phyloP scores from a whole-genome alignment of 352 stramenopile species.

The Globisporangium canariense region DNA sequence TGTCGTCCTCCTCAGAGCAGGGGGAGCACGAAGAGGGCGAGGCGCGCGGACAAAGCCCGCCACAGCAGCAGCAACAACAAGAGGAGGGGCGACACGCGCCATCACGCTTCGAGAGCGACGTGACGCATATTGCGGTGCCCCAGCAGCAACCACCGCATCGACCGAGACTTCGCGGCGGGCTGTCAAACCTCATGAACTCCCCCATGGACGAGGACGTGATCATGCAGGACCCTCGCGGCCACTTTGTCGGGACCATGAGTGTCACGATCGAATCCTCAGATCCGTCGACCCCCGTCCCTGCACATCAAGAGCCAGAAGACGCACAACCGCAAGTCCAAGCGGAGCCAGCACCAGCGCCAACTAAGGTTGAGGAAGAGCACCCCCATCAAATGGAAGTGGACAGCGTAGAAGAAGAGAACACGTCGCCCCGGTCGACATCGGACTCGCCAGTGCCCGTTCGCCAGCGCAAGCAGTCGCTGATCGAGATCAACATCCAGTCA shows the following conservation, averaged over 20 bases:
- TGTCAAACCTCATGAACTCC: slow-evolving; percentile 70
- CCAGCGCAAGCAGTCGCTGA: slow-evolving; percentile 12
- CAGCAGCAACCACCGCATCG: slow-evolving; percentile 15
- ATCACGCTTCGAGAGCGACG: slow-evolving; percentile 1
- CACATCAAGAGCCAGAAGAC: not conserved
- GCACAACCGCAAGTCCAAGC: not conserved
- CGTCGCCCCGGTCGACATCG: slow-evolving; percentile 15
- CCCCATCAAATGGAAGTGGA: slow-evolving; percentile 6
- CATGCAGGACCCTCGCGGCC: slow-evolving; percentile 16
- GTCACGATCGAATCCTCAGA: slow-evolving; percentile 2
- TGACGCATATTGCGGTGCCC: slow-evolving; percentile 12
- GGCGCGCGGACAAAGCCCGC: not conserved
- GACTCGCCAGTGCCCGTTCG: slow-evolving; percentile 18
- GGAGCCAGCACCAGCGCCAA: slow-evolving; percentile 2
- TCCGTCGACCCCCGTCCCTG: not conserved
- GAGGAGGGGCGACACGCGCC: not conserved
- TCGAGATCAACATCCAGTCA: slow-evolving; percentile 24
- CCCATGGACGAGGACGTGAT: slow-evolving; percentile 36
- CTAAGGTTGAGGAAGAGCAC: not conserved
- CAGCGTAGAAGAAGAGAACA: not conserved
- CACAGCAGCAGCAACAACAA: not conserved
- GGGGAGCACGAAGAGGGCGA: slow-evolving; percentile 6
- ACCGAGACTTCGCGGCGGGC: slow-evolving; percentile 16
- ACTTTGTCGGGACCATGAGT: not conserved
- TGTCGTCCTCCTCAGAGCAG: slow-evolving; percentile 39